phyloP scores from a whole-genome alignment of 345 rosid genomes.

The Citrus reticulata region DNA sequence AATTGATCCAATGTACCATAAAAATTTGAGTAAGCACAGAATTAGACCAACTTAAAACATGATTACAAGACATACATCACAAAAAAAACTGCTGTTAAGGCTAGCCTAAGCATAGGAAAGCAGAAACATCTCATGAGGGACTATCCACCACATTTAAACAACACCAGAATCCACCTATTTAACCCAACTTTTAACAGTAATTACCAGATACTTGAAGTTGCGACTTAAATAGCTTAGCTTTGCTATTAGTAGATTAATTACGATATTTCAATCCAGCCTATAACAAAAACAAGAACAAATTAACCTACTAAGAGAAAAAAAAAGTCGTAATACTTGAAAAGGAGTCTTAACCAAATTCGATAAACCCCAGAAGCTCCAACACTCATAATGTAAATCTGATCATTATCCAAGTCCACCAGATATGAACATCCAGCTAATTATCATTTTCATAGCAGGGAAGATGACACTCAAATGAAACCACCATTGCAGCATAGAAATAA shows the following conservation, averaged over 20 bases:
- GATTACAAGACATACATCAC: no score
- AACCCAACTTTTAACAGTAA: not conserved
- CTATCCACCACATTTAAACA: not conserved
- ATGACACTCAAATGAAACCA: not conserved
- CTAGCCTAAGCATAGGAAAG: not conserved
- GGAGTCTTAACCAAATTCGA: not conserved
- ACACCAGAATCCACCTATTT: not conserved
- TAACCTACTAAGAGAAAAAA: not conserved
- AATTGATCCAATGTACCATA: not conserved
- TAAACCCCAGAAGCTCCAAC: not conserved
- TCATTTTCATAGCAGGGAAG: not conserved
- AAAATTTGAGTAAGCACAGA: not conserved
- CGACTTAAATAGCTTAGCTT: not conserved
- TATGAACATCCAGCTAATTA: not conserved
- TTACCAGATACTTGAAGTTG: not conserved
- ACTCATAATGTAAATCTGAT: not conserved
- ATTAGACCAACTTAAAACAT: not conserved
- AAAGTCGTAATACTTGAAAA: not conserved
- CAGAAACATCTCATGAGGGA: not conserved
- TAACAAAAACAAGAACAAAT: not conserved
- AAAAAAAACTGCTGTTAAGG: not conserved
- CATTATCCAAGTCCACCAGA: not conserved
- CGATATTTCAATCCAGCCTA: not conserved
- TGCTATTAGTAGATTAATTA: not conserved
- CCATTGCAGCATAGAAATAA: not conserved